Conservation (phyloP, 2,329 filamentous ascomycete species). For the Hirsutella minnesotensis region DNA sequence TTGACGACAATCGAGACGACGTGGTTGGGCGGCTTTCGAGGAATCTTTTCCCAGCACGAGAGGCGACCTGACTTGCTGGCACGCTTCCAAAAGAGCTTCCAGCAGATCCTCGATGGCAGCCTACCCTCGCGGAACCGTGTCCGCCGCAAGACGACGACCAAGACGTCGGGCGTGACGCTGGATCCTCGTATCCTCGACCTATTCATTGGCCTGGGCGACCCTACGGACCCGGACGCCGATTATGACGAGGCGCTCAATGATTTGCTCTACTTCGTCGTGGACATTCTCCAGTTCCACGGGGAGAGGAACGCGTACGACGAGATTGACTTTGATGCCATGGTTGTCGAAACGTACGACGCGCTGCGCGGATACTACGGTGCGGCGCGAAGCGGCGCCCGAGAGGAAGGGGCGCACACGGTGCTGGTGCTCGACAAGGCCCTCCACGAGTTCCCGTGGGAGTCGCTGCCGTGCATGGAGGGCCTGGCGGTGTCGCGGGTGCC, state of each 20-base stretch:
- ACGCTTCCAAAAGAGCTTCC: constrained; percentile 67
- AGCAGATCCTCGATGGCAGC: constrained; percentile 69
- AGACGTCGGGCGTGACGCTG: constrained; percentile 31
- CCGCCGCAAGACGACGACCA: constrained; percentile 39
- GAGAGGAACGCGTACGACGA: constrained; percentile 96
- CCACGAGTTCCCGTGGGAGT: constrained; percentile 93
- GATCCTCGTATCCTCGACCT: constrained; percentile 64
- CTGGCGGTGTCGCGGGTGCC: constrained; percentile 78
- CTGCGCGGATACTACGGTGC: constrained; percentile 63
- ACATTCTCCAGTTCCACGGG: constrained; percentile 92
- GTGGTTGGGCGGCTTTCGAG: constrained; percentile 91
- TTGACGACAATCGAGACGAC: constrained; percentile 79
- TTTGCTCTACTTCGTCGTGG: constrained; percentile 88
- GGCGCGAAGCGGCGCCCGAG: constrained; percentile 26
- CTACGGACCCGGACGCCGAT: constrained; percentile 54
- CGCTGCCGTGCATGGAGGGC: constrained; percentile 70
- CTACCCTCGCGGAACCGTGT: constrained; percentile 68
- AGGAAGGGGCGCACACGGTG: constrained; percentile 57
- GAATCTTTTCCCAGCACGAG: constrained; percentile 73
- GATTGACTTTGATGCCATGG: constrained; percentile 88
- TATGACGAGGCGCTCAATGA: constrained; percentile 86
- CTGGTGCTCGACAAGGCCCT: constrained; percentile 84
- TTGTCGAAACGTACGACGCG: constrained; percentile 77
- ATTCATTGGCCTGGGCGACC: constrained; percentile 74
- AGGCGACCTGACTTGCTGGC: constrained; percentile 53